Percentiles rank a stretch among this genome's conserved stretches.
phyloP scores from a whole-genome alignment of 2,329 filamentous ascomycete species.

The Alternaria tenuissima region DNA sequence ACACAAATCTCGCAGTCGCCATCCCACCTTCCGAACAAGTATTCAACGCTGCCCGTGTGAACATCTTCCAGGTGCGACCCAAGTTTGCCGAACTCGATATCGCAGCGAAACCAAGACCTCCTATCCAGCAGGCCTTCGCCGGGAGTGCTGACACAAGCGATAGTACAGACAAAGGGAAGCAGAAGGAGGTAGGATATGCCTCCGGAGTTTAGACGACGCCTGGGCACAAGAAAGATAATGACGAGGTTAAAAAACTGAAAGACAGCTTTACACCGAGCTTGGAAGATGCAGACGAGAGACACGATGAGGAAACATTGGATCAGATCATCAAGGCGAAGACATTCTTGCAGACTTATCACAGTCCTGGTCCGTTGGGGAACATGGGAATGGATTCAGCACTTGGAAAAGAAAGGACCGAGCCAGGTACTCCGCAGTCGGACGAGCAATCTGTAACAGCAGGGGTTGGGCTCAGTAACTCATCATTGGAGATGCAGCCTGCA shows the following conservation, averaged over 20 bases:
- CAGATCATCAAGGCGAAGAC: neutral
- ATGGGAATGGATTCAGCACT: neutral
- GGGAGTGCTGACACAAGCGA: conserved; percentile 42
- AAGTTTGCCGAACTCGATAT: conserved; percentile 75
- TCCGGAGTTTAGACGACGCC: conserved; percentile 11
- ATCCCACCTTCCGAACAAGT: conserved; percentile 89
- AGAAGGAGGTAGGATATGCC: conserved; percentile 24
- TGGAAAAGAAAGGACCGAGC: neutral
- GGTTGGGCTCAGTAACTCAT: neutral
- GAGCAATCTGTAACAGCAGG: neutral
- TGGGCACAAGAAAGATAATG: neutral
- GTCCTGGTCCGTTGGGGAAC: neutral
- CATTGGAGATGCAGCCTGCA: neutral
- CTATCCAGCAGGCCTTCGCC: conserved; percentile 49
- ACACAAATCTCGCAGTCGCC: conserved; percentile 94
- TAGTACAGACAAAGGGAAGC: conserved; percentile 28
- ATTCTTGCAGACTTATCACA: neutral
- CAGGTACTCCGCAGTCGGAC: neutral
- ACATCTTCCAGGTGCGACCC: conserved; percentile 84
- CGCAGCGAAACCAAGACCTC: conserved; percentile 47
- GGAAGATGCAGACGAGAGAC: neutral
- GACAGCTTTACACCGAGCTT: neutral
- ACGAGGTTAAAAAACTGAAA: neutral
- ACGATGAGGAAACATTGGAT: conserved; percentile 1
- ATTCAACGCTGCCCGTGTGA: conserved; percentile 89